Percentiles rank a stretch among this genome's conserved stretches.
Conservation (phyloP, 2,329 filamentous ascomycete genomes). For the Penicillium nordicum region DNA sequence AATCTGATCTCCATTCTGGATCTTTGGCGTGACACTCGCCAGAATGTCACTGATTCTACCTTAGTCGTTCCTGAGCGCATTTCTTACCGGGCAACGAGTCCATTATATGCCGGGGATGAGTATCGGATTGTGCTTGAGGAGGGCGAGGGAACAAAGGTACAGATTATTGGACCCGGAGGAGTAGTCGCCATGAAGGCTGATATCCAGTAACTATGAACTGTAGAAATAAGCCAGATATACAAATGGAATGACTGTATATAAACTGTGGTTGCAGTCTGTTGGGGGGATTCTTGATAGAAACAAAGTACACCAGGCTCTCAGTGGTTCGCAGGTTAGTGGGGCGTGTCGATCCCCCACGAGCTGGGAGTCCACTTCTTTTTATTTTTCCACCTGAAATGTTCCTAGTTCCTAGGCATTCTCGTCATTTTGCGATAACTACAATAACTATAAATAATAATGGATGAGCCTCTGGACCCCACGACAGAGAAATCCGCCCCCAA, state of each 20-base stretch:
- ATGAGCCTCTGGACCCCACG: background rate
- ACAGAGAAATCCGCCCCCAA: constrained; percentile 12
- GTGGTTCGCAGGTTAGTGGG: background rate
- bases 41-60: constrained; percentile 16
- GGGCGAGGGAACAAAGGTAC: constrained; percentile 29
- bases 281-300: background rate
- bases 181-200: constrained; percentile 41
- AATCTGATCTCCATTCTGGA: constrained; percentile 45
- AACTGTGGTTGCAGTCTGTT: background rate
- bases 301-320: background rate
- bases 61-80: constrained; percentile 42
- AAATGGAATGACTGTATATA: background rate
- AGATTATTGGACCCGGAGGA: constrained; percentile 33
- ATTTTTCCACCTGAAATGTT: background rate
- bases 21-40: constrained; percentile 42
- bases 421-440: background rate
- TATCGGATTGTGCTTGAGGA: constrained; percentile 45
- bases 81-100: constrained; percentile 49
- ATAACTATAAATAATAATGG: background rate
- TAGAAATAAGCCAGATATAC: background rate
- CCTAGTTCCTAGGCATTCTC: background rate
- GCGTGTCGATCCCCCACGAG: background rate
- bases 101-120: constrained; percentile 49
- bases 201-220: constrained; percentile 17
- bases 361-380: background rate